Evolutionary conservation across 208 protist species (phyloP).

Genomic region (Trypanosoma lewisi): DNA sequence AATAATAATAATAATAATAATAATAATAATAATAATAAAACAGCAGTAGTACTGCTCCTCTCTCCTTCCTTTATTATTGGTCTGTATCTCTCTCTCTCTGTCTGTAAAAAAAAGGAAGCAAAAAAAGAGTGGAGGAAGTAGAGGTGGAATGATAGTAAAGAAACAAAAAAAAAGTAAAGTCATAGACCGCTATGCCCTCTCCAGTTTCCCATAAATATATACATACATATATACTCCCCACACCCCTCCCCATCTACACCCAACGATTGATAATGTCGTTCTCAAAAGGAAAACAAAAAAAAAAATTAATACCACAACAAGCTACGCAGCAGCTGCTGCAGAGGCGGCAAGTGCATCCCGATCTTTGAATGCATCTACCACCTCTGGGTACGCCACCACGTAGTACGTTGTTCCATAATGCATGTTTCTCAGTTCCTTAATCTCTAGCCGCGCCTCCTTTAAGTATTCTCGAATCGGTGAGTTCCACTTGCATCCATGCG

Average conservation of each 20-base stretch:
- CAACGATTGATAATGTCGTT: too few relatives aligned
- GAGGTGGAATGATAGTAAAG: background rate
- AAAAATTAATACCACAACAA: background rate
- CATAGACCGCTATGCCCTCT: background rate
- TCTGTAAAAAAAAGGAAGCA: conserved; percentile 8
- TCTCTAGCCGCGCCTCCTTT: conserved; percentile 68
- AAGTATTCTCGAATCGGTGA: conserved; percentile 75
- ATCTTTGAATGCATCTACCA: conserved; percentile 61
- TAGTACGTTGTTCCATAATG: conserved; percentile 93
- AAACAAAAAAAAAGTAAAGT: background rate
- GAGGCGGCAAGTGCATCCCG: conserved; percentile 21
- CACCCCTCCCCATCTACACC: background rate
- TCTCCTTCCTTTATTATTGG: background rate
- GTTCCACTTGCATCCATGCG: conserved; percentile 87
- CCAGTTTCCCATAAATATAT: too few relatives aligned
- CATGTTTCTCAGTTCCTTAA: conserved; percentile 85
- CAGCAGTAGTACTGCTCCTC: background rate
- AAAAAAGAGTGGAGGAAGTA: background rate
- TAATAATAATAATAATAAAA: too few relatives aligned
- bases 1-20: too few relatives aligned
- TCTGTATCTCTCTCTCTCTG: background rate
- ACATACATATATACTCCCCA: background rate
- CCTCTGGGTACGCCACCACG: conserved; percentile 84
- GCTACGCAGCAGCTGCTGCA: conserved; percentile 1
- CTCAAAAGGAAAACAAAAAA: background rate